Conservation (phyloP, 371 early-diverging fungal species). For the Mortierella sp. region DNA sequence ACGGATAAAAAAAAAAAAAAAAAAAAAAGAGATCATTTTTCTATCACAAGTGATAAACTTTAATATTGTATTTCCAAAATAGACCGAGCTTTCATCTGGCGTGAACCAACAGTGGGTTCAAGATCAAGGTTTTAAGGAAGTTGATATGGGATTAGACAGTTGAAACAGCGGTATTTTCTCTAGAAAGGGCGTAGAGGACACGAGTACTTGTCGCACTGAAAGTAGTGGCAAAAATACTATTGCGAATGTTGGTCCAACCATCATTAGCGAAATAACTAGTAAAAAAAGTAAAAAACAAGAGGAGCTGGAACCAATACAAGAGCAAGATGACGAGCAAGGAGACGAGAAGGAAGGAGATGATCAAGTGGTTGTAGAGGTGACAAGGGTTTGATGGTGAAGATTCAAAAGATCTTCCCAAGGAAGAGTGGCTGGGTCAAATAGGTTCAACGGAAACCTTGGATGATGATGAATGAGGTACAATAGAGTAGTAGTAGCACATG, state of each 20-base stretch:
- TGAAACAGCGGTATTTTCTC: neutral
- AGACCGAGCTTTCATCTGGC: neutral
- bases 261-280: neutral
- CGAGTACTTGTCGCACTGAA: neutral
- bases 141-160: neutral
- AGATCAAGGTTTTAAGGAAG: neutral
- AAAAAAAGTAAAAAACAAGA: slow-evolving; percentile 9
- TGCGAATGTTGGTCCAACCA: neutral
- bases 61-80: neutral
- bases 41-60: neutral
- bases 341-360: slow-evolving; percentile 15
- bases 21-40: neutral
- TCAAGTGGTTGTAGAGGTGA: neutral
- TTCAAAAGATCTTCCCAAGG: neutral
- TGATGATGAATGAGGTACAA: slow-evolving; percentile 22
- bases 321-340: slow-evolving; percentile 34
- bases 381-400: neutral
- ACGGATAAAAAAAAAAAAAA: neutral
- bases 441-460: slow-evolving; percentile 32
- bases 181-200: neutral
- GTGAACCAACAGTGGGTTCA: neutral
- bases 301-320: slow-evolving; percentile 23
- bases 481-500: too few species aligned
- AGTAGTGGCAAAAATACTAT: neutral
- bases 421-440: slow-evolving; percentile 27